Percentiles rank a stretch among this genome's conserved stretches.
phyloP scores from a whole-genome alignment of 2,329 filamentous ascomycete species.

The Aspergillus bombycis region DNA sequence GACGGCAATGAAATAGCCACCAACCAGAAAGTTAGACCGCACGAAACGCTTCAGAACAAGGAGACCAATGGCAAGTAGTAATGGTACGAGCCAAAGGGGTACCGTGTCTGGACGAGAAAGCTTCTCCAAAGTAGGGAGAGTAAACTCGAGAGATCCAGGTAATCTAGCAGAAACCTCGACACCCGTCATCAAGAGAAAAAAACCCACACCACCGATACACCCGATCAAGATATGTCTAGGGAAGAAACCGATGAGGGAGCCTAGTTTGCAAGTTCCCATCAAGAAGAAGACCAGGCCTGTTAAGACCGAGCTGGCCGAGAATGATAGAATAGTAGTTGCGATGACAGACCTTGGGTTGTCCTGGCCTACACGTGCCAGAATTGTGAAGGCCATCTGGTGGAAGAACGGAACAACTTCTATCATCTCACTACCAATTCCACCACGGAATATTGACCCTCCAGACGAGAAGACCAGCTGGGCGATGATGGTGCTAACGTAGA shows the following conservation, averaged over 20 bases:
- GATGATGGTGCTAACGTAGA: constrained; percentile 96
- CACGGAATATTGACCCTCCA: constrained; percentile 83
- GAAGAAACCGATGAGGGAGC: constrained; percentile 94
- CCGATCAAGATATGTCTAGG: constrained; percentile 94
- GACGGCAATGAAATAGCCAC: constrained; percentile 83
- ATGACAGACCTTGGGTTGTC: constrained; percentile 83
- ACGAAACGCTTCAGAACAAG: constrained; percentile 76
- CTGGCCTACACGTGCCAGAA: constrained; percentile 75
- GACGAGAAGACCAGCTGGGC: constrained; percentile 87
- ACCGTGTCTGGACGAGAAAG: constrained; percentile 75
- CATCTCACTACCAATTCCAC: constrained; percentile 93
- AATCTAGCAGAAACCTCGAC: constrained; percentile 91
- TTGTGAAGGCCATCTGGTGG: constrained; percentile 94
- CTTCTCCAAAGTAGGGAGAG: constrained; percentile 73
- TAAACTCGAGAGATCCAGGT: constrained; percentile 81
- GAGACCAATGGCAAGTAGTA: constrained; percentile 74
- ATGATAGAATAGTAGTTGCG: constrained; percentile 90
- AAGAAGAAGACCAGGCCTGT: constrained; percentile 90
- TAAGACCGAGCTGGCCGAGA: constrained; percentile 84
- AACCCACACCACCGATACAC: constrained; percentile 95
- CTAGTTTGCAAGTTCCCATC: constrained; percentile 84
- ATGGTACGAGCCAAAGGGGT: constrained; percentile 79
- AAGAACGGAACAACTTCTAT: constrained; percentile 99
- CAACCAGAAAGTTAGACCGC: constrained; percentile 82
- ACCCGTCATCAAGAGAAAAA: constrained; percentile 89